phyloP scores from a whole-genome alignment of 352 stramenopile genomes.

The Pythium vanterpoolii region DNA sequence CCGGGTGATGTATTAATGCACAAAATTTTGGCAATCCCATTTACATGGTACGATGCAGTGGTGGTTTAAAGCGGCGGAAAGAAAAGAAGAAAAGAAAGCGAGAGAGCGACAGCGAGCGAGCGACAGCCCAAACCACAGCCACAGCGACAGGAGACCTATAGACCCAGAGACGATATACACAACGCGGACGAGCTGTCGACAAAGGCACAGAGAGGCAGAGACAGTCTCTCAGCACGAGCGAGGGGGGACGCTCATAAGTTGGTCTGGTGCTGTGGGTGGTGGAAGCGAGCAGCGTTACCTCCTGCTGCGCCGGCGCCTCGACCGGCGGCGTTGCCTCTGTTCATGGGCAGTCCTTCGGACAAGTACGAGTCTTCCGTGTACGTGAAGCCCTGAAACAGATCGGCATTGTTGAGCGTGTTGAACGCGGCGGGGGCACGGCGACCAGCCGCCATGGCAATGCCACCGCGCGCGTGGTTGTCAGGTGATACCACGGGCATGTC shows the following conservation, averaged over 20 bases:
- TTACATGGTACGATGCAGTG: conserved; percentile 26
- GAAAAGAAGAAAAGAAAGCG: conserved; percentile 3
- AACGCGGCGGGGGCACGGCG: conserved; percentile 39
- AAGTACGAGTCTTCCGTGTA: conserved; percentile 83
- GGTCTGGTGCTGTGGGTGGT: conserved; percentile 26
- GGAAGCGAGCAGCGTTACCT: conserved; percentile 11
- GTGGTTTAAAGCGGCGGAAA: background rate
- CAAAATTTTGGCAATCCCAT: conserved; percentile 29
- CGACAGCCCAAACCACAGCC: background rate
- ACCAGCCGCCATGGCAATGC: conserved; percentile 45
- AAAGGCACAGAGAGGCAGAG: background rate
- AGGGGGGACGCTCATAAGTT: conserved; percentile 31
- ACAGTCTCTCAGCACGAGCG: background rate
- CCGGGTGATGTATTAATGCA: conserved; percentile 19
- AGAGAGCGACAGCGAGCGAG: background rate
- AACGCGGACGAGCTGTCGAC: background rate
- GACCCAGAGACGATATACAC: background rate
- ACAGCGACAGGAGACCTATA: background rate
- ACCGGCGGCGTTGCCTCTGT: too few relatives aligned
- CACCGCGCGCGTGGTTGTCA: conserved; percentile 61
- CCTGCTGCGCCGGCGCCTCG: conserved; percentile 12
- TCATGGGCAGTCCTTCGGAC: conserved; percentile 46
- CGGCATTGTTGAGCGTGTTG: conserved; percentile 53
- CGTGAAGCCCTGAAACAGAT: conserved; percentile 84
- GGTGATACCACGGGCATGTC: conserved; percentile 95